phyloP scores from a whole-genome alignment of 108 stramenopile genomes.

The Skeletonema tropicum region DNA sequence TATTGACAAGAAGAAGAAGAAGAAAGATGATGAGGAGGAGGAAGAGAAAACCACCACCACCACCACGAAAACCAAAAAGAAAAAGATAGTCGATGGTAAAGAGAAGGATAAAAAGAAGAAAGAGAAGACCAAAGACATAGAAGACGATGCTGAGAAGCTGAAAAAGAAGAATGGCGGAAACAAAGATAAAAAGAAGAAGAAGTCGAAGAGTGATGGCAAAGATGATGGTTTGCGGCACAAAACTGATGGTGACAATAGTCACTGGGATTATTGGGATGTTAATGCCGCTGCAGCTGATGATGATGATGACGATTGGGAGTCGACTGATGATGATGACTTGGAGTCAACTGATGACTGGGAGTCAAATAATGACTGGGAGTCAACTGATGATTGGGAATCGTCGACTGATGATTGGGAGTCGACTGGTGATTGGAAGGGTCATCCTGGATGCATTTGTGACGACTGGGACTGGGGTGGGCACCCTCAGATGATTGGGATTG shows the following conservation, averaged over 20 bases:
- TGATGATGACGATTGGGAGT: background rate
- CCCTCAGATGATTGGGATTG: background rate
- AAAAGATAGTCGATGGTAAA: background rate
- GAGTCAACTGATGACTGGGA: background rate
- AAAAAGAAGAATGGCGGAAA: background rate
- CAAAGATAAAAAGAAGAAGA: too few relatives aligned
- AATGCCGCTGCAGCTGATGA: too few relatives aligned
- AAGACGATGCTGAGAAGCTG: background rate
- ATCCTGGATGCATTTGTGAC: background rate
- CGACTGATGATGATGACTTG: background rate
- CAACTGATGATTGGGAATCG: background rate
- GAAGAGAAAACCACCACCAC: background rate
- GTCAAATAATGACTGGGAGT: background rate
- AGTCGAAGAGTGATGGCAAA: too few relatives aligned
- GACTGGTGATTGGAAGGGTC: background rate
- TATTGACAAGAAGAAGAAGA: too few relatives aligned
- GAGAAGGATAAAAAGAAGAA: background rate
- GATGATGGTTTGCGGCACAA: constrained; percentile 2
- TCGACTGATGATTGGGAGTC: background rate
- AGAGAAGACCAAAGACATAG: background rate
- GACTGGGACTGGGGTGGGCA: constrained; percentile 4
- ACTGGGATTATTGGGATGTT: background rate
- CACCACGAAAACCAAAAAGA: background rate
- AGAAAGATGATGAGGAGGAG: too few relatives aligned
- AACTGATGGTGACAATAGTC: background rate